A percentile compares a stretch with the other conserved stretches of the same genome.
phyloP scores from a whole-genome alignment of 164 flowering plant genomes.

The Pachysandra terminalis region DNA sequence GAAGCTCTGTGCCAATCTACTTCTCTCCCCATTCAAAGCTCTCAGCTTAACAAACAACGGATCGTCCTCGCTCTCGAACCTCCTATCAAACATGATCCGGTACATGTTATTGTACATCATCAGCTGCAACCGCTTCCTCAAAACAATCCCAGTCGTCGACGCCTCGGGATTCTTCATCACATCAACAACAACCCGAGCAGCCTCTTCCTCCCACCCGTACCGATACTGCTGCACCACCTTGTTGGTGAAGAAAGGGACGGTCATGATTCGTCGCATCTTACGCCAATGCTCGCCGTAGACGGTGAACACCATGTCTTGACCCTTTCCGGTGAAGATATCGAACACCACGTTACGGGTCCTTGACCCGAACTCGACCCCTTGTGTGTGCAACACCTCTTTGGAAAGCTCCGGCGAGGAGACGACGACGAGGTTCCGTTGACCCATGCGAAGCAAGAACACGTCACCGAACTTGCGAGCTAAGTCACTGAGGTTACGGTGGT shows the following conservation, averaged over 20 bases:
- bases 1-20: constrained; percentile 56
- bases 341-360: constrained; percentile 58
- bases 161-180: constrained; percentile 41
- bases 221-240: constrained; percentile 63
- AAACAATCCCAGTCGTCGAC: constrained; percentile 37
- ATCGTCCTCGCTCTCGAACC: constrained; percentile 59
- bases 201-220: constrained; percentile 52
- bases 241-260: constrained; percentile 65
- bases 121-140: constrained; percentile 46
- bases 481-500: constrained; percentile 57
- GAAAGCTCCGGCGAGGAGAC: constrained; percentile 58
- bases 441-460: constrained; percentile 53
- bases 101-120: constrained; percentile 71
- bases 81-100: constrained; percentile 55
- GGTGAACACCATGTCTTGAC: constrained; percentile 69
- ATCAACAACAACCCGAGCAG: constrained; percentile 44
- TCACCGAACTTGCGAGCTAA: constrained; percentile 50
- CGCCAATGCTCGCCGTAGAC: constrained; percentile 67
- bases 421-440: constrained; percentile 56
- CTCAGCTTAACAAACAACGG: constrained; percentile 44
- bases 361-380: constrained; percentile 65
- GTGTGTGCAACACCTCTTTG: constrained; percentile 59
- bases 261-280: constrained; percentile 72
- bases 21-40: constrained; percentile 57
- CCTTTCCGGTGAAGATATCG: constrained; percentile 65